Evolutionary conservation across 2,329 filamentous ascomycete genomes (phyloP).

Genomic region (Colletotrichum brevisporum): DNA sequence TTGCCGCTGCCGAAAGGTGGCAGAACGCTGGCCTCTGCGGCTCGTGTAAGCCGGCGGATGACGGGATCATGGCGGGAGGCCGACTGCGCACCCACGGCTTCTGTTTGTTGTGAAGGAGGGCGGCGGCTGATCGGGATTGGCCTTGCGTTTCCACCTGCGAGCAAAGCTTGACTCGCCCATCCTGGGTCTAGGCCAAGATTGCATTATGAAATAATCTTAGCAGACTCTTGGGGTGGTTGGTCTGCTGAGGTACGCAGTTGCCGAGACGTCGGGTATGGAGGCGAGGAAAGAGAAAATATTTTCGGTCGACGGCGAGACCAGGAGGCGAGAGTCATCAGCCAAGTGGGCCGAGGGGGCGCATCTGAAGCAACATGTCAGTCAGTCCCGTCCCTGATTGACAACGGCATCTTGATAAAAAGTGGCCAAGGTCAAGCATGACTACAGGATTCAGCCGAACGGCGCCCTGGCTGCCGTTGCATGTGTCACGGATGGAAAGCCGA

Average conservation of each 20-base stretch:
- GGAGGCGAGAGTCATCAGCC: constrained; percentile 7
- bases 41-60: constrained; percentile 25
- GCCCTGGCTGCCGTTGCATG: constrained; percentile 14
- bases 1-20: constrained; percentile 26
- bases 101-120: constrained; percentile 34
- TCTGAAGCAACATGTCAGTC: background rate
- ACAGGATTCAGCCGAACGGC: background rate
- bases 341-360: background rate
- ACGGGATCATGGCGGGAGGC: constrained; percentile 16
- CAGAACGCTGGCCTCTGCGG: constrained; percentile 23
- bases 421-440: constrained; percentile 15
- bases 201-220: constrained; percentile 27
- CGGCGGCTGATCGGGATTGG: constrained; percentile 28
- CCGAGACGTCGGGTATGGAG: background rate
- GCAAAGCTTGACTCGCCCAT: constrained; percentile 34
- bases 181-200: constrained; percentile 7
- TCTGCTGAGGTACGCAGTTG: background rate
- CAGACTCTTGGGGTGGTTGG: background rate
- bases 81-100: constrained; percentile 6
- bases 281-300: constrained; percentile 23
- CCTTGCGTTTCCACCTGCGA: constrained; percentile 1
- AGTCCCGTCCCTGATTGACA: background rate
- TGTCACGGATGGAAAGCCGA: constrained; percentile 34
- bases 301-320: background rate
- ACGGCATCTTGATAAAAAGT: constrained; percentile 24